Base-by-base conservation (phyloP, 192 early-diverging fungal species). In the Endogone sp. region DNA sequence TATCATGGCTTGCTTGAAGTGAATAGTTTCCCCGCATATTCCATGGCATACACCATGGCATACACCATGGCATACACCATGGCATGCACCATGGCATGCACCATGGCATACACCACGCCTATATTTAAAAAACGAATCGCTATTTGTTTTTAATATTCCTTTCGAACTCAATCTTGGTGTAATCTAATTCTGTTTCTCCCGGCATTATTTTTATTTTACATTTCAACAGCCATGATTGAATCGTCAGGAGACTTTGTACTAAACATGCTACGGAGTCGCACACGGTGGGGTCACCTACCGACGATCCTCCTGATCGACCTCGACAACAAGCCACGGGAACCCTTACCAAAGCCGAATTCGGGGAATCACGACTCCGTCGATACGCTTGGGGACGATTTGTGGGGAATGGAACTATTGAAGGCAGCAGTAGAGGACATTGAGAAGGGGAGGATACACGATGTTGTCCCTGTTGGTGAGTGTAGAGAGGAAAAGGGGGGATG, bases 281-380 rank as follows among this genome's bases (percentile, higher is more conserved):
- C 59, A 21, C 59, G 59, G 24, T 26, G 22, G 59, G 59, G 22
- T 10, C 22, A 60, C 27, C 59, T 23, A 10, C 59, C 59, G 59
- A 60, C 59, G 8, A 60, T 60, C 59, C 22, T 60, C 59, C 59
- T 60, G 24, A 60, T 60, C 59, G 27, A 60, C 59, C 59, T 60
- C 59, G 59, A 60, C 21, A 60, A 60, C 59, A 60, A 60, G 27
- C 59, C 59, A 22, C 37, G 37, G 37, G 37, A 49, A 49, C 6
- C 37, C 37, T 49, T 49, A 49, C 37, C 6, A 6, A 22, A 26
- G 4, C 10, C 27, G 10, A 60, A 22, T 21, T 16, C 59, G 27
- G 24, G 21, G 27, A 60, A 60, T 21, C 6, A 60, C 22, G 22
- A 28, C 27, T 0, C 22, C 27, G n/a, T n/a, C 11, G 22, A 1